These are phyloP conservation scores for Capronia epimyces DNA, from an alignment of 2,329 filamentous ascomycete genomes.

Conservation along the genomic window DNA sequence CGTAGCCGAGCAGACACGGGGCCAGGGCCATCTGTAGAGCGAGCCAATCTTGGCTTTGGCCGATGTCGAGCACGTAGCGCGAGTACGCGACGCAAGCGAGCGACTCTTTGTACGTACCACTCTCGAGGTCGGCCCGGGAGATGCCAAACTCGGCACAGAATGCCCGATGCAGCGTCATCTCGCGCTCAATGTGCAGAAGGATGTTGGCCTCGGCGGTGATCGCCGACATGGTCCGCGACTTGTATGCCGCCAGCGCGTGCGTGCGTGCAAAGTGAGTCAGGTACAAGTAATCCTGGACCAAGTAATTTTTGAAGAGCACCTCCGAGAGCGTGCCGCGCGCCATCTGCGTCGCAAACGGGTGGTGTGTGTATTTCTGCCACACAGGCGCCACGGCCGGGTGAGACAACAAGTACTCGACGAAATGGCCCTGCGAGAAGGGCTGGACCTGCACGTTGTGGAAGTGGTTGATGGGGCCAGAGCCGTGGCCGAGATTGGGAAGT, in stretches of 20 bases:
- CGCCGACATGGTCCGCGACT: conserved; percentile 66
- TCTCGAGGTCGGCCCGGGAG: conserved; percentile 64
- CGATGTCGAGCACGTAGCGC: conserved; percentile 81
- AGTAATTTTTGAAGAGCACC: conserved; percentile 77
- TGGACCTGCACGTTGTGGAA: conserved; percentile 58
- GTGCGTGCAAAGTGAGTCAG: conserved; percentile 85
- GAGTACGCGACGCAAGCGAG: conserved; percentile 78
- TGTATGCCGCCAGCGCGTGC: conserved; percentile 80
- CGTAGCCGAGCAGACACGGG: conserved; percentile 86
- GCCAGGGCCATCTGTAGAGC: conserved; percentile 78
- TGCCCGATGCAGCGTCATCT: conserved; percentile 73
- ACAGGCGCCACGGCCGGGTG: conserved; percentile 65
- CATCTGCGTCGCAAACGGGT: conserved; percentile 74
- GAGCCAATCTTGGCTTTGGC: conserved; percentile 80
- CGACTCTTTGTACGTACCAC: conserved; percentile 58
- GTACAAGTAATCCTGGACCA: conserved; percentile 89
- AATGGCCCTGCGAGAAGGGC: conserved; percentile 62
- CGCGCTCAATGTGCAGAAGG: conserved; percentile 68
- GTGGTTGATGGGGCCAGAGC: conserved; percentile 62
- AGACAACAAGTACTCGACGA: conserved; percentile 75
- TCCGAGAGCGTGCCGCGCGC: conserved; percentile 69
- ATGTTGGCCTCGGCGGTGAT: conserved; percentile 66
- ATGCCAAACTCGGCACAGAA: conserved; percentile 82
- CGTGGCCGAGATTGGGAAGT: conserved; percentile 45
- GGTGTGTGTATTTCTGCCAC: conserved; percentile 73